These are phyloP conservation scores for Eutrema heterophyllum DNA, from an alignment of 345 rosid species.

Conservation along the genomic window DNA sequence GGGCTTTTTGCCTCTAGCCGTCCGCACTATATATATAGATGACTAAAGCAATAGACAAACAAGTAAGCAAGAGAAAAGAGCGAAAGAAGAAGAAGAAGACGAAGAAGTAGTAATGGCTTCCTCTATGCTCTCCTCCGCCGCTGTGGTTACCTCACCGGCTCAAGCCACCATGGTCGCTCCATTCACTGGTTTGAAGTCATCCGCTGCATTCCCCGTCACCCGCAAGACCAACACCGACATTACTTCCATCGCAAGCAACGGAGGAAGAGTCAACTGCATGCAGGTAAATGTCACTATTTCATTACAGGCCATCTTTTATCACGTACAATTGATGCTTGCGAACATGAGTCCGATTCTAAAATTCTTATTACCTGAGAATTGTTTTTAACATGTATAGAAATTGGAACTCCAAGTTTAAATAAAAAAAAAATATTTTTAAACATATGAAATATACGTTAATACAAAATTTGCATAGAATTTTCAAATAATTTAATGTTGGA, in stretches of 20 bases:
- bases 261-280: slow-evolving; percentile 51
- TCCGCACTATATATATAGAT: slow-evolving; percentile 24
- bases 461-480: too few species aligned
- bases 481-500: too few species aligned
- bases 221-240: slow-evolving; percentile 42
- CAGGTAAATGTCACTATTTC: slow-evolving; percentile 22
- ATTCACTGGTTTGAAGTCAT: slow-evolving; percentile 46
- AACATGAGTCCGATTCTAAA: neutral
- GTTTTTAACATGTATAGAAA: too few species aligned
- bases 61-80: neutral
- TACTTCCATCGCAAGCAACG: slow-evolving; percentile 46
- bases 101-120: slow-evolving; percentile 44
- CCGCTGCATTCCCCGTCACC: slow-evolving; percentile 43
- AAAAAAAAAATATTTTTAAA: too few species aligned
- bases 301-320: neutral
- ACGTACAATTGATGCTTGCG: neutral
- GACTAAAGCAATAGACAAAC: neutral
- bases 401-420: too few species aligned
- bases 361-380: too few species aligned
- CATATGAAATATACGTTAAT: too few species aligned
- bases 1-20: neutral
- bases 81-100: slow-evolving; percentile 1
- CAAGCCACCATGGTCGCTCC: slow-evolving; percentile 54
- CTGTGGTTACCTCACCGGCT: slow-evolving; percentile 40
- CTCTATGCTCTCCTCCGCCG: slow-evolving; percentile 50